Base-by-base conservation (phyloP, 805 yeast genomes). In the Cephaloascus albidus region DNA sequence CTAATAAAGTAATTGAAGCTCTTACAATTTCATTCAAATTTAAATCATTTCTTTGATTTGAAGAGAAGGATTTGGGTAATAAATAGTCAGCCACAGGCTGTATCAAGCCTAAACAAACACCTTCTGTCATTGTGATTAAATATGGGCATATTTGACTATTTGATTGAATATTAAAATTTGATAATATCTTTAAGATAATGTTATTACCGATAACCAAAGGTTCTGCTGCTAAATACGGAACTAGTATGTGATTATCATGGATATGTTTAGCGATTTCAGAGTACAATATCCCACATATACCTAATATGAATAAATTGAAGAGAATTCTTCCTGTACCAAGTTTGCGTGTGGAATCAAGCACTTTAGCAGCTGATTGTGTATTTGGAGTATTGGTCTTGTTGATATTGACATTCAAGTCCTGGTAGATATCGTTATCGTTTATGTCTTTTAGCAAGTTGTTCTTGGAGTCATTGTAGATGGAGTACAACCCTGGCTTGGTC, bases 1-100 rank as follows among this genome's bases (percentile, higher is more conserved):
- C 94, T 34, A 83, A 59, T 48, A 82, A 70, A 3, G 86, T 81
- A 40, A 81, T 73, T 36, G 66, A 57, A 17, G 78, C 58, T 27
- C 73, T 50, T 17, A 67, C 39, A 10, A 60, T 50, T 44, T 67
- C 72, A 46, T 58, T 65, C 37, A 58, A 42, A 14, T 14, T 31
- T 36, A 65, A 44, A 39, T 56, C 60, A 20, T 58, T 47, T 36
- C 58, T 49, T 18, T 45, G 45, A 12, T 48, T 45, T 10, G 45
- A 38, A 14, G 61, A 53, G 37, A 58, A 50, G 32, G 40, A 37
- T 2, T 52, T 34, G 2, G 70, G 67, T 43, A 64, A 51, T 15
- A 53, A 18, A 10, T 40, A 42, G 44, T 65, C 71, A 55, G 66
- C 50, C 5, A 60, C 35, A 14, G 36, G 36, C n/a, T 34, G 36